These are phyloP conservation scores for Fusarium camptoceras DNA, from an alignment of 2,329 filamentous ascomycete genomes.

Conservation along the genomic window DNA sequence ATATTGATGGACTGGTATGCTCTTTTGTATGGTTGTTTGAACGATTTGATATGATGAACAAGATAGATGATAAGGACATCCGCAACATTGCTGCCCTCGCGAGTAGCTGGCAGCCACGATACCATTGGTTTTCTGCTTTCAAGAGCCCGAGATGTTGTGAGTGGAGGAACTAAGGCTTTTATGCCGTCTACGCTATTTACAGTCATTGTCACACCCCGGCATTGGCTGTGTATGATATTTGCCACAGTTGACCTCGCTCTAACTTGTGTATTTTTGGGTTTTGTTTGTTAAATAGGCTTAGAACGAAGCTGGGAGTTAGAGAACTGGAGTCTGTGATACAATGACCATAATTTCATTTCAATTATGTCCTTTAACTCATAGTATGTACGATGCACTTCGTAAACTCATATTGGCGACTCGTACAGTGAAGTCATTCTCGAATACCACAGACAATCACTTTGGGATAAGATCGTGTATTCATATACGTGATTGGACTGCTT, in stretches of 20 bases:
- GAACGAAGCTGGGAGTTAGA: background rate
- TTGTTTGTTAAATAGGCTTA: background rate
- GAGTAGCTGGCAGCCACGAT: constrained; percentile 5
- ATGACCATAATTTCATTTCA: background rate
- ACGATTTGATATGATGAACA: too few relatives aligned
- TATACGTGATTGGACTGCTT: too few relatives aligned
- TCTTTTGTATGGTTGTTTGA: too few relatives aligned
- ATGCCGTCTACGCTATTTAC: background rate
- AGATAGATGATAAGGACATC: too few relatives aligned
- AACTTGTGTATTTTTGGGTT: background rate
- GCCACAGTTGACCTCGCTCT: too few relatives aligned
- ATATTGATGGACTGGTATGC: too few relatives aligned
- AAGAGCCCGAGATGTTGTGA: background rate
- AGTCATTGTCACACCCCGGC: background rate
- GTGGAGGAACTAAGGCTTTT: background rate
- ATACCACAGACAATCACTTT: too few relatives aligned
- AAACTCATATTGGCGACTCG: too few relatives aligned
- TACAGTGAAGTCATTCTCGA: too few relatives aligned
- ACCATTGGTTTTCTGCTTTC: background rate
- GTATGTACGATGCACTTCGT: too few relatives aligned
- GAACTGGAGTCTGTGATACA: background rate
- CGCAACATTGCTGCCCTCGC: constrained; percentile 2
- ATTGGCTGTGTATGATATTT: background rate
- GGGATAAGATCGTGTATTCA: too few relatives aligned
- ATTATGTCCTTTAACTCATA: too few relatives aligned